These are phyloP conservation scores for Arthrobotrys conoides DNA, from an alignment of 2,329 filamentous ascomycete genomes.

Conservation along the genomic window DNA sequence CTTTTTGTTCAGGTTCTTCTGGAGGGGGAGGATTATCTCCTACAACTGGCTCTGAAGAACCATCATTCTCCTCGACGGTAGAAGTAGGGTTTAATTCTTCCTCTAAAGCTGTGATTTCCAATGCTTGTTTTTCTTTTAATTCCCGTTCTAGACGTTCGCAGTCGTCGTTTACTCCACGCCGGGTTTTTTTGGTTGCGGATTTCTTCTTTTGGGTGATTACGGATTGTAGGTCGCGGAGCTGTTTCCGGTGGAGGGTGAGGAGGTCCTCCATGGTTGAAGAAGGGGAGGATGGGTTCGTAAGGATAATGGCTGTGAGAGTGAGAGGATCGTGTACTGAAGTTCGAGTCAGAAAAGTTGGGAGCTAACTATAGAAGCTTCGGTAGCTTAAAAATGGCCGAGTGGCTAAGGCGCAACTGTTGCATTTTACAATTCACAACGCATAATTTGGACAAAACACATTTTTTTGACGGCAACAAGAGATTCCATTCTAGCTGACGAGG, in stretches of 20 bases:
- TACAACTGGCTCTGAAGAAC: slow-evolving; percentile 31
- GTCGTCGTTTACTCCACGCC: slow-evolving; percentile 81
- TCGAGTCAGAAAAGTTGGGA: background rate
- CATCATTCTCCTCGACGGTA: slow-evolving; percentile 12
- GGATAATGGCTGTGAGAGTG: background rate
- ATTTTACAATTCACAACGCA: slow-evolving; percentile 46
- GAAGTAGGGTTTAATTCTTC: slow-evolving; percentile 62
- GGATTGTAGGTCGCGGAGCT: slow-evolving; percentile 86
- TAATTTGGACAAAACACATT: background rate
- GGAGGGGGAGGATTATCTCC: slow-evolving; percentile 7
- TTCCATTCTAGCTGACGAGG: background rate
- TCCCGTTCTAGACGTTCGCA: slow-evolving; percentile 79
- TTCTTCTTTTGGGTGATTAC: slow-evolving; percentile 97
- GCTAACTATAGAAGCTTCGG: slow-evolving; percentile 12
- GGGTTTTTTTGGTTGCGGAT: slow-evolving; percentile 89
- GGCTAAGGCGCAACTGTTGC: slow-evolving; percentile 20
- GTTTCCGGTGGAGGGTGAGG: slow-evolving; percentile 85
- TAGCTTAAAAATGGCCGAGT: slow-evolving; percentile 26
- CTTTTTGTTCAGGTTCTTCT: slow-evolving; percentile 17
- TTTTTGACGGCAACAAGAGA: background rate
- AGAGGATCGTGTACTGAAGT: background rate
- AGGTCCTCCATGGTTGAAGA: slow-evolving; percentile 76
- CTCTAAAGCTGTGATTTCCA: slow-evolving; percentile 71
- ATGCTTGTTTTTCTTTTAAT: slow-evolving; percentile 77
- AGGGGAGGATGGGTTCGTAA: background rate